These are phyloP conservation scores for Aristolochia californica DNA, from an alignment of 164 flowering plant genomes.

Conservation along the genomic window DNA sequence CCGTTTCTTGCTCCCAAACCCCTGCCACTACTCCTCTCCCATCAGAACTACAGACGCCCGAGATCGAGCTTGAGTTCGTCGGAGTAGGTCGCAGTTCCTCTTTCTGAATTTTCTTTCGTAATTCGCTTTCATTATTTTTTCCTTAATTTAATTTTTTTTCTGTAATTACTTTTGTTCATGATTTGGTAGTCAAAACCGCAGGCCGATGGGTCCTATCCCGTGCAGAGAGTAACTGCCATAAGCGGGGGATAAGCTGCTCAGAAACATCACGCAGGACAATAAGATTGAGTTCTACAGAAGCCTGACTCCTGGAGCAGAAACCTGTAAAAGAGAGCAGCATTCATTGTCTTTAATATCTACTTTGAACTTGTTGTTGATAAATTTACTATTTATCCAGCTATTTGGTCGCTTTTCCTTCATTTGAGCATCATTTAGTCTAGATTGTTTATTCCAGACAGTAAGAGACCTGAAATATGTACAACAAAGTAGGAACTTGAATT, in stretches of 20 bases:
- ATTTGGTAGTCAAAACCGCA: slow-evolving; percentile 49
- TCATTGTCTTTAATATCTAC: too few species aligned
- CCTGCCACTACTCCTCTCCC: not conserved
- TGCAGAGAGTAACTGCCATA: slow-evolving; percentile 45
- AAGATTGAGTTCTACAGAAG: slow-evolving; percentile 93
- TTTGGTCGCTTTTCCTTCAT: too few species aligned
- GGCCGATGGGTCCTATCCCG: slow-evolving; percentile 50
- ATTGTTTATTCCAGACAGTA: too few species aligned
- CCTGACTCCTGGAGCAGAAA: slow-evolving; percentile 80
- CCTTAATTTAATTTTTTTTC: not conserved
- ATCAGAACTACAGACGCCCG: slow-evolving; percentile 26
- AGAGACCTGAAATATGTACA: too few species aligned
- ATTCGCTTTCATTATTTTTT: not conserved
- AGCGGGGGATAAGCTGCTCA: slow-evolving; percentile 91
- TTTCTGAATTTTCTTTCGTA: not conserved
- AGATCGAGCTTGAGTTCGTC: slow-evolving; percentile 70
- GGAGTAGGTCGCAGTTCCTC: slow-evolving; percentile 29
- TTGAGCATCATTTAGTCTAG: too few species aligned
- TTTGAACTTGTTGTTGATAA: too few species aligned
- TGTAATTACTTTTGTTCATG: not conserved
- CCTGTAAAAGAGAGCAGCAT: too few species aligned
- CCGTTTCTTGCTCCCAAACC: slow-evolving; percentile 5
- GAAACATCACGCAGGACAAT: slow-evolving; percentile 81
- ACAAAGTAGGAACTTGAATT: too few species aligned
- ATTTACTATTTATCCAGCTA: too few species aligned